Conservation (phyloP, 805 yeast genomes). For the Monosporozyma unispora region DNA sequence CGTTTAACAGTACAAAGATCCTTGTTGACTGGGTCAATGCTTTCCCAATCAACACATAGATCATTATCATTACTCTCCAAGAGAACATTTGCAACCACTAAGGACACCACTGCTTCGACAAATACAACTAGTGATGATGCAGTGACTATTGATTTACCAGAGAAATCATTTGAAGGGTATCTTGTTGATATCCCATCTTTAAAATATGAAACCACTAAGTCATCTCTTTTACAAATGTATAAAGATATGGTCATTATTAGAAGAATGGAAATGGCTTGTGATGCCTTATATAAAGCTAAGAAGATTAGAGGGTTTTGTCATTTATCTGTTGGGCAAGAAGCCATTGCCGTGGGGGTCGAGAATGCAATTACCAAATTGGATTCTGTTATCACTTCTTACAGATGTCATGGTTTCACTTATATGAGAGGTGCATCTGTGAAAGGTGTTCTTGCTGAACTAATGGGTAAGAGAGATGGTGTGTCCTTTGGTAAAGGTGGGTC, state of each 20-base stretch:
- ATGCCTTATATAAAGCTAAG: slow-evolving; percentile 95
- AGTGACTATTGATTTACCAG: slow-evolving; percentile 58
- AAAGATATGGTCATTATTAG: slow-evolving; percentile 89
- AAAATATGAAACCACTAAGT: slow-evolving; percentile 70
- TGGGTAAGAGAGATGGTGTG: slow-evolving; percentile 94
- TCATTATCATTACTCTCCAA: background rate
- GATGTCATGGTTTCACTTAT: slow-evolving; percentile 98
- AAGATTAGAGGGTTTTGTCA: slow-evolving; percentile 99
- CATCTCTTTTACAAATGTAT: slow-evolving; percentile 80
- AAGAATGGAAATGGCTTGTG: slow-evolving; percentile 99
- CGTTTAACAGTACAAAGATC: background rate
- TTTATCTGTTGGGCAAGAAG: slow-evolving; percentile 97
- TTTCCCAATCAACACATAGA: background rate
- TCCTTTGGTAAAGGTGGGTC: slow-evolving; percentile 99
- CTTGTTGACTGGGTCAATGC: background rate
- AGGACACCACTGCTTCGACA: slow-evolving; percentile 10
- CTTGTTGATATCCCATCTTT: slow-evolving; percentile 65
- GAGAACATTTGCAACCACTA: slow-evolving; percentile 3
- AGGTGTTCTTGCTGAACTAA: slow-evolving; percentile 85
- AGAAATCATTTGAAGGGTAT: slow-evolving; percentile 77
- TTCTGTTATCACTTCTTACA: slow-evolving; percentile 89
- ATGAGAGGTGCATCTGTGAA: slow-evolving; percentile 92
- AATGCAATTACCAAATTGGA: slow-evolving; percentile 80
- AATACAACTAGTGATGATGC: slow-evolving; percentile 14
- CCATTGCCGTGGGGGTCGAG: slow-evolving; percentile 97